Base-by-base conservation (phyloP, 305 asterid genomes). In the Fraxinus nigra region DNA sequence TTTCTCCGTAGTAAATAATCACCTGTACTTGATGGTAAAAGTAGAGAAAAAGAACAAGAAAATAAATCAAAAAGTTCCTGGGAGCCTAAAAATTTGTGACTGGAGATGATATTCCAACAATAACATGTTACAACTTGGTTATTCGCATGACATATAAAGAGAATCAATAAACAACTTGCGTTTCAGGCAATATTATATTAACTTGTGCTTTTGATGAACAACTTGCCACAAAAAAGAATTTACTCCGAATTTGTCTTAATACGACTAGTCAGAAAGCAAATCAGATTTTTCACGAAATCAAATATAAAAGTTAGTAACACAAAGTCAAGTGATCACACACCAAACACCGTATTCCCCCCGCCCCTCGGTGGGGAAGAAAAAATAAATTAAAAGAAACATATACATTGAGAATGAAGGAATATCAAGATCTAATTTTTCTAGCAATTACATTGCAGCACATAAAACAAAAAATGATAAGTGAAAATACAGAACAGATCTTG, bases 1-100 rank as follows among this genome's bases (percentile, higher is more conserved):
- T 94, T 85, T 87, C 79, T 76, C 38, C 33, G 80, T 24, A 67
- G 72, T 37, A 76, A 80, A 81, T 5, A 85, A 72, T 83, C 24
- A 83, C 83, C 93, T 88, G 88, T 85, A 72, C 70, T 22, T 59
- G 26, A 59, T 22, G 32, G 30, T 22, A 24, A 9, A 40, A 48
- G 48, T 46, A 22, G 20, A 33, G 54, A 65, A 61, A 48, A 30
- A 51, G 67, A 48, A 72, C 76, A 75, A 40, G 43, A 26, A 43
- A 37, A 70, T 80, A 73, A 59, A 28, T 38, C 30, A 48, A 78
- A 72, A 18, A 65, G 54, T 67, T 48, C 32, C 34, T 61, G 35
- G 77, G 40, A 59, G 78, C 37, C 33, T 38, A 69, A 46, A 63
- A 59, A 74, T 7, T 3, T 78, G 18, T 3, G 35, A 22, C 26